These are phyloP conservation scores for Plantago coronopus DNA, from an alignment of 305 asterid species.

Conservation along the genomic window DNA sequence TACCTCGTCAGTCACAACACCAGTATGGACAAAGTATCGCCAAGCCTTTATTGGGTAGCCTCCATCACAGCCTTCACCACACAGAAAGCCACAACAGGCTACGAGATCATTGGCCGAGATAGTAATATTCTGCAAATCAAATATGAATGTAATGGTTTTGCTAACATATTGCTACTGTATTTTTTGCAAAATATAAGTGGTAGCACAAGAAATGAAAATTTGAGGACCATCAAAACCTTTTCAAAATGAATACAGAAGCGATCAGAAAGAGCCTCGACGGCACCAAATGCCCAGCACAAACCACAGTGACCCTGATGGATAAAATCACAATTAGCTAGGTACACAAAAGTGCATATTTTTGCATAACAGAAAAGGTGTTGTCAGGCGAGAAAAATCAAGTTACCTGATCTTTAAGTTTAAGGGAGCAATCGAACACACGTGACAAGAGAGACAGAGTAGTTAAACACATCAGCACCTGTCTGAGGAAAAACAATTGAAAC, in stretches of 20 bases:
- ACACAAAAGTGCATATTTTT: slow-evolving; percentile 3
- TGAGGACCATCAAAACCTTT: slow-evolving; percentile 35
- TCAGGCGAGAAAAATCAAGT: slow-evolving; percentile 26
- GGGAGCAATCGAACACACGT: slow-evolving; percentile 13
- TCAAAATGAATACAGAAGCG: slow-evolving; percentile 80
- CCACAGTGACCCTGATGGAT: slow-evolving; percentile 86
- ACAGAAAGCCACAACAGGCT: slow-evolving; percentile 85
- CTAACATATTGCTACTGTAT: background rate
- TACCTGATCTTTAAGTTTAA: slow-evolving; percentile 68
- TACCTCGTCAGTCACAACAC: slow-evolving; percentile 93
- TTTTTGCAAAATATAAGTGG: slow-evolving; percentile 10
- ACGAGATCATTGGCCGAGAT: slow-evolving; percentile 91
- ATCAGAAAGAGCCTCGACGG: slow-evolving; percentile 83
- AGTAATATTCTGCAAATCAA: slow-evolving; percentile 56
- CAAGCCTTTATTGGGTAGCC: slow-evolving; percentile 84
- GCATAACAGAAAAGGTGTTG: slow-evolving; percentile 15
- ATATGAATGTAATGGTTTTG: background rate
- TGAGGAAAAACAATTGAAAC: slow-evolving; percentile 21
- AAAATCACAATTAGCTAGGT: slow-evolving; percentile 22
- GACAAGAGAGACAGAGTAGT: slow-evolving; percentile 21
- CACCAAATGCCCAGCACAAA: slow-evolving; percentile 98
- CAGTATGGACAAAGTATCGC: slow-evolving; percentile 67
- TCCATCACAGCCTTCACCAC: slow-evolving; percentile 99
- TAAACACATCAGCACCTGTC: slow-evolving; percentile 31
- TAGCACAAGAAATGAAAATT: slow-evolving; percentile 13